Conservation (phyloP, 306 rosid species). For the Lathyrus sativus region DNA sequence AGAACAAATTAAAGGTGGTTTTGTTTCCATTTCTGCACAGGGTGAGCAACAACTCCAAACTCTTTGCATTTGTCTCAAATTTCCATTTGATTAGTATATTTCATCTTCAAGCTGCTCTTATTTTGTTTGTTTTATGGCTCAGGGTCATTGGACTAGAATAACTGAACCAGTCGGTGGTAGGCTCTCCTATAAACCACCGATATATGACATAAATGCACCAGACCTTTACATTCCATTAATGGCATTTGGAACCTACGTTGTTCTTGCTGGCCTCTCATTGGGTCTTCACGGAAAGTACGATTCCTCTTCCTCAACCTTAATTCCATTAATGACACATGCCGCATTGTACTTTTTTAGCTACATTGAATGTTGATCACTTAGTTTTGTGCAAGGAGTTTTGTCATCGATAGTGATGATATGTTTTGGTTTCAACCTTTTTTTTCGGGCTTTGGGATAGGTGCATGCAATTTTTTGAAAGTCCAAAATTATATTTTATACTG, state of each 20-base stretch:
- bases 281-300: conserved; percentile 91
- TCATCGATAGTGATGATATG: not conserved
- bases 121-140: conserved; percentile 37
- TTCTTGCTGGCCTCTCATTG: conserved; percentile 94
- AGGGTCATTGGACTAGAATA: conserved; percentile 99
- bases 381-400: conserved; percentile 5
- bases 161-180: conserved; percentile 98
- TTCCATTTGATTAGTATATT: conserved; percentile 24
- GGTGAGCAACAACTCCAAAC: conserved; percentile 52
- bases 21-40: conserved; percentile 92
- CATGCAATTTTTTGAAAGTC: not conserved
- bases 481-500: not conserved
- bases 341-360: not conserved
- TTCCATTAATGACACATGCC: not conserved
- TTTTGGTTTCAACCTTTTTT: not conserved
- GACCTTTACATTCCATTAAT: conserved; percentile 91
- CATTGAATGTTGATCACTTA: not conserved
- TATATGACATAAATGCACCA: conserved; percentile 96
- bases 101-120: conserved; percentile 11
- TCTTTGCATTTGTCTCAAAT: conserved; percentile 16
- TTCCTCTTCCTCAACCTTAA: conserved; percentile 17
- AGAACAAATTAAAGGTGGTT: conserved; percentile 97
- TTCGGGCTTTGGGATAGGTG: not conserved
- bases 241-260: conserved; percentile 95
- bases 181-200: conserved; percentile 90